Conservation (phyloP, 2,329 filamentous ascomycete genomes). For the Neoscytalidium dimidiatum region DNA sequence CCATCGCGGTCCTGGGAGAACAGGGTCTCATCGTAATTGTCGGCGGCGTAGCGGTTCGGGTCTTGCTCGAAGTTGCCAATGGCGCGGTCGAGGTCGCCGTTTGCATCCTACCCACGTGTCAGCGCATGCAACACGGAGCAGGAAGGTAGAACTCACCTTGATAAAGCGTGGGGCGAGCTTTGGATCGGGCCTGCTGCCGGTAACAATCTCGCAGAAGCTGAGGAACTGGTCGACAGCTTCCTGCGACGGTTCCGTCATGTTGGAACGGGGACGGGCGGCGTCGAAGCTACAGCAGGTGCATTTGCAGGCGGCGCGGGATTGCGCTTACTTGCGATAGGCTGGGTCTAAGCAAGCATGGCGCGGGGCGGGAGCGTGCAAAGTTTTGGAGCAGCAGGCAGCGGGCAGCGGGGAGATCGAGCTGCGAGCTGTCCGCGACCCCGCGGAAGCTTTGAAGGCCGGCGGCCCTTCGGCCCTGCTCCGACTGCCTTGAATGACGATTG, state of each 20-base stretch:
- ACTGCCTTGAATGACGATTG: not conserved
- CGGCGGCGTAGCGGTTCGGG: slow-evolving; percentile 15
- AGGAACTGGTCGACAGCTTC: slow-evolving; percentile 11
- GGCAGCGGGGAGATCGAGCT: not conserved
- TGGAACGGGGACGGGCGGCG: not conserved
- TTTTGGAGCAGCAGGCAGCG: not conserved
- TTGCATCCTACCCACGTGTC: slow-evolving; percentile 15
- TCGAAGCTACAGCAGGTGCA: not conserved
- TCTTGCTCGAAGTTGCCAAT: slow-evolving; percentile 17
- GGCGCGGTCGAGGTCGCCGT: slow-evolving; percentile 10
- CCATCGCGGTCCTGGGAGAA: slow-evolving; percentile 21
- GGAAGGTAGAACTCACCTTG: not conserved
- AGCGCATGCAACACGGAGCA: not conserved
- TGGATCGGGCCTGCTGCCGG: not conserved
- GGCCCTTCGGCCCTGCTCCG: not conserved
- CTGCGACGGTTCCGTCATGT: slow-evolving; percentile 17
- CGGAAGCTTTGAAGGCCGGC: not conserved
- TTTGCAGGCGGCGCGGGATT: not conserved
- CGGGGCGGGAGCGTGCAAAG: not conserved
- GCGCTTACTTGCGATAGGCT: not conserved
- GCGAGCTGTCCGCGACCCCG: not conserved
- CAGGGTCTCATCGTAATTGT: slow-evolving; percentile 18
- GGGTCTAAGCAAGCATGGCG: not conserved
- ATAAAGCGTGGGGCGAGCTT: slow-evolving; percentile 12
- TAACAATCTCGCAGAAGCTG: slow-evolving; percentile 1